Evolutionary conservation across 495 filamentous ascomycete species (phyloP), one percentile per base, ranked within the genome.

Genomic region (Neurospora sublineolata): DNA sequence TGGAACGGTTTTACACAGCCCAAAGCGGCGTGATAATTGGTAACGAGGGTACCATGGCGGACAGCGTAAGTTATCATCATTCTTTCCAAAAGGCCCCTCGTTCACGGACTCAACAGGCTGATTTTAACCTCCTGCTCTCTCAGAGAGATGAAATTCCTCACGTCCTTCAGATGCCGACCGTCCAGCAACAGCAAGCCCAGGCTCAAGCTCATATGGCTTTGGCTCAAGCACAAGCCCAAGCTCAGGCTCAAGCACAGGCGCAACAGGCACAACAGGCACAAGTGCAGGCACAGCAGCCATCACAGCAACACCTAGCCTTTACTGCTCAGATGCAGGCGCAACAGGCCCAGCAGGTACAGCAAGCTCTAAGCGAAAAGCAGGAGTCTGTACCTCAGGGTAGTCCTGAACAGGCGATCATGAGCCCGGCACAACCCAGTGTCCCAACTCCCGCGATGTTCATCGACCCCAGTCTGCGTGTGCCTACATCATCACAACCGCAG

Each of bases 21-120:
- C 74, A 79, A 40, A 80, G 80, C 42, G 80, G 76, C 12, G 75
- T 79, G 68, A 72, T 73, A 20, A 75, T 74, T 20, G 78, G 70
- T 12, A 75, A 77, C 27, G 79, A 85, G 68, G 80, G 81, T 42
- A 81, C 81, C 27, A 85, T 85, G 83, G 83, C 81, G 8, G 83
- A 85, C 42, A 84, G 83, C 71, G 83, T 84, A 76, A 74, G 80
- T 74, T 37, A 46, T 37, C 37, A 23, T 41, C 3, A 36, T 60
- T 42, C 38, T 20, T 27, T 14, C 16, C n/a, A 38, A 33, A 27
- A 37, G 52, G 23, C 3, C 20, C 30, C 16, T 23, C 16, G 46
- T 44, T 40, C 67, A 23, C 20, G 30, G n/a, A 18, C 0, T 39
- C 37, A 23, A 18, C 33, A 18, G 1, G 9, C 27, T 38, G n/a